A percentile compares a stretch with the other conserved stretches of the same genome.
Evolutionary conservation across 371 early-diverging fungal genomes (phyloP).

Genomic region (Aphelidium insulamus): DNA sequence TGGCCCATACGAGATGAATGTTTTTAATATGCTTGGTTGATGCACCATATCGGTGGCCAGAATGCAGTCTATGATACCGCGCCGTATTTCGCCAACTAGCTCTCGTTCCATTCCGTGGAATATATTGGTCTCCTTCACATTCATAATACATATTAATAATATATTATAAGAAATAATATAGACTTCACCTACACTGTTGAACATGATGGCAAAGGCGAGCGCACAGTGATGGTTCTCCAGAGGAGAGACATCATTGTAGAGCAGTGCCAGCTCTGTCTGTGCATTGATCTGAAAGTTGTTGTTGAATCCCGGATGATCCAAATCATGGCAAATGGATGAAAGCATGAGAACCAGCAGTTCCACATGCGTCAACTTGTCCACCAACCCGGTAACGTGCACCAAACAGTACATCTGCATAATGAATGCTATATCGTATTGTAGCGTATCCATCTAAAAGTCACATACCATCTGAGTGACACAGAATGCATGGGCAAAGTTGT

Average conservation of each 20-base stretch:
- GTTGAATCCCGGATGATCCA: slow-evolving; percentile 76
- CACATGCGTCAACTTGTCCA: too few relatives aligned
- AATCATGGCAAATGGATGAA: too few relatives aligned
- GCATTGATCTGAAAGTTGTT: slow-evolving; percentile 71
- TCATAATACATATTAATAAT: slow-evolving; percentile 7
- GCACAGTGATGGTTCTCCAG: slow-evolving; percentile 66
- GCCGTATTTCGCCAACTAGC: slow-evolving; percentile 17
- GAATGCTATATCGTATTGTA: too few relatives aligned
- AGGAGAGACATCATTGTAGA: slow-evolving; percentile 49
- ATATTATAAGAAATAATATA: slow-evolving; percentile 34
- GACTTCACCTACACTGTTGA: too few relatives aligned
- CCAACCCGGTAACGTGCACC: too few relatives aligned
- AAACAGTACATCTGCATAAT: too few relatives aligned
- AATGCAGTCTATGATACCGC: slow-evolving; percentile 34
- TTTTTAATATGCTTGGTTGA: too few relatives aligned
- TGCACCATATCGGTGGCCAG: slow-evolving; percentile 77
- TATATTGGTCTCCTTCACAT: slow-evolving; percentile 5
- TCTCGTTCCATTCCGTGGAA: slow-evolving; percentile 6
- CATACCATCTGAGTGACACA: too few relatives aligned
- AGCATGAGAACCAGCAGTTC: too few relatives aligned
- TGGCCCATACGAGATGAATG: too few relatives aligned
- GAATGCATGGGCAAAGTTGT: too few relatives aligned
- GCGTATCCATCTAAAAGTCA: too few relatives aligned
- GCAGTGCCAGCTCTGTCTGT: slow-evolving; percentile 38
- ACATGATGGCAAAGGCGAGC: slow-evolving; percentile 36